phyloP scores from a whole-genome alignment of 352 stramenopile species.

The Phytophthora litchii region DNA sequence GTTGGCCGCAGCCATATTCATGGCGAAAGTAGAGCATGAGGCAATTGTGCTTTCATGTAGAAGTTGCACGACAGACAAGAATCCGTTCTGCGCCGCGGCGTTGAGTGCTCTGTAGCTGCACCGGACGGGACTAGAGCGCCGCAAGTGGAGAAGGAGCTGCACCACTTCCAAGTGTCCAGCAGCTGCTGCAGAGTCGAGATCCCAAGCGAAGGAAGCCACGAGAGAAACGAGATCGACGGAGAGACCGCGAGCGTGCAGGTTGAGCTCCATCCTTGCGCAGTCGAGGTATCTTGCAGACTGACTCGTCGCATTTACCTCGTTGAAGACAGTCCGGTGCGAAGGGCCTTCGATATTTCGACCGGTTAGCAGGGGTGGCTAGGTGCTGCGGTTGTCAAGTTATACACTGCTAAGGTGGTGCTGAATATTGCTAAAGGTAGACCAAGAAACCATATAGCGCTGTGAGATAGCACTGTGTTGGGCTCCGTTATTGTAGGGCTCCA shows the following conservation, averaged over 20 bases:
- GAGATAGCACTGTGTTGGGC: no score
- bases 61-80: constrained; percentile 21
- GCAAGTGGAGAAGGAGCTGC: constrained; percentile 19
- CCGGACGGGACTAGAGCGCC: constrained; percentile 9
- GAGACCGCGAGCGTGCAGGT: constrained; percentile 8
- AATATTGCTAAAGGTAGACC: no score
- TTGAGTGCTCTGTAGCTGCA: constrained; percentile 31
- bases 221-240: constrained; percentile 30
- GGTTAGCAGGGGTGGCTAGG: no score
- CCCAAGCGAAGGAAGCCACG: constrained; percentile 41
- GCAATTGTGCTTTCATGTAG: constrained; percentile 18
- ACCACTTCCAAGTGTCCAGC: constrained; percentile 34
- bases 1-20: constrained; percentile 43
- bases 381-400: no score
- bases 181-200: constrained; percentile 33
- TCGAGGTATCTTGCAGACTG: constrained; percentile 21
- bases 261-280: constrained; percentile 13
- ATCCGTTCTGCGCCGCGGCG: constrained; percentile 25
- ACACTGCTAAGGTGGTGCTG: no score
- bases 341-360: constrained; percentile 13
- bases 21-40: constrained; percentile 32
- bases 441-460: no score
- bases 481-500: no score
- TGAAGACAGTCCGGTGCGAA: constrained; percentile 19
- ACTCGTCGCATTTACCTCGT: constrained; percentile 32